Percentiles rank a stretch among this genome's conserved stretches.
phyloP scores from a whole-genome alignment of 306 rosid genomes.

The Medicago arabica region DNA sequence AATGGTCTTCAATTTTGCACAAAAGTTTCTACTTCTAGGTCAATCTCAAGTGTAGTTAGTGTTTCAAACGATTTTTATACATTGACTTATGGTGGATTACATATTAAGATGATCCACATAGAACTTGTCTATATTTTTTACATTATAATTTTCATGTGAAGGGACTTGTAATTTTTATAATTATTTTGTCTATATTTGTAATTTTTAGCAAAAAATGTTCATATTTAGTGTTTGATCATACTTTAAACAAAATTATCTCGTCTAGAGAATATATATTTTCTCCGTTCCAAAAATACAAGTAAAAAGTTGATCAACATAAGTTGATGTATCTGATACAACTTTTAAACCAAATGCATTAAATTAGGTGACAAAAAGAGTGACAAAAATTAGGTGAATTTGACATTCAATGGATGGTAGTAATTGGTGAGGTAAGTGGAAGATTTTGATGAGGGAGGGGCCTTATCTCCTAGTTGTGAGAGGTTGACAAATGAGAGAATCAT shows the following conservation, averaged over 20 bases:
- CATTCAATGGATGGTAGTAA: not conserved
- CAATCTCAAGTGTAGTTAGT: not conserved
- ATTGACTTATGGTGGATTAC: not conserved
- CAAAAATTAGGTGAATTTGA: too few relatives aligned
- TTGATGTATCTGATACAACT: too few relatives aligned
- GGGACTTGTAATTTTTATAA: too few relatives aligned
- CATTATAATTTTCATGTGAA: not conserved
- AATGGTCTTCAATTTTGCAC: conserved; percentile 29
- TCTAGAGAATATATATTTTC: too few relatives aligned
- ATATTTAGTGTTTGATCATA: too few relatives aligned
- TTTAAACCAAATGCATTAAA: too few relatives aligned
- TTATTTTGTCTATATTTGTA: not conserved
- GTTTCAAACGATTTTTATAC: not conserved
- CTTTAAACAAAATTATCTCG: too few relatives aligned
- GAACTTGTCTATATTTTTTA: not conserved
- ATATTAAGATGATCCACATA: not conserved
- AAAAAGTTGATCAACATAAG: too few relatives aligned
- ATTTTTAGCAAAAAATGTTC: too few relatives aligned
- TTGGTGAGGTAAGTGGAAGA: conserved; percentile 1
- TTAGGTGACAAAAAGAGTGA: too few relatives aligned
- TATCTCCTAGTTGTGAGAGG: not conserved
- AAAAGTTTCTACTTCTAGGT: not conserved
- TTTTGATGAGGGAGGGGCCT: not conserved
- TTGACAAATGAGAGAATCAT: conserved; percentile 16
- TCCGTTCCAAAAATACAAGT: too few relatives aligned